Conservation (phyloP, 1,139 yeast species). For the Taphrina betulina region DNA sequence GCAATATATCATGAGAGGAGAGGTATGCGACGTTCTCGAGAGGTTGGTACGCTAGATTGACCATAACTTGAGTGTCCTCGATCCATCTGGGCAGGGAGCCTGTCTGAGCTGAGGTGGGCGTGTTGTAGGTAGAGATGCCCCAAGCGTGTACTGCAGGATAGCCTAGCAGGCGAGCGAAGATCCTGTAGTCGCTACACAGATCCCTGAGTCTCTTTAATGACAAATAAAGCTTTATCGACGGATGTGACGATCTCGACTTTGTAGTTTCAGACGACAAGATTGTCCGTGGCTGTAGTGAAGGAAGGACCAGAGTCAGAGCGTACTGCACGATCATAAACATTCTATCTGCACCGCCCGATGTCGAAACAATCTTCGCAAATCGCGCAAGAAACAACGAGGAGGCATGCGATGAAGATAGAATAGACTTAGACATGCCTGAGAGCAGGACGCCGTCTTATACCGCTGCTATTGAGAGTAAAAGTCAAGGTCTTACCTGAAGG, state of each 20-base stretch:
- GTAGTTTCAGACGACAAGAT: background rate
- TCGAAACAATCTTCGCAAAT: slow-evolving; percentile 17
- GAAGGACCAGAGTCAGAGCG: slow-evolving; percentile 24
- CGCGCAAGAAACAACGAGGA: slow-evolving; percentile 14
- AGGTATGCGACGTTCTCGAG: slow-evolving; percentile 49
- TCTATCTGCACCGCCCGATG: slow-evolving; percentile 22
- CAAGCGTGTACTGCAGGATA: slow-evolving; percentile 27
- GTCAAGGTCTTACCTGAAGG: background rate
- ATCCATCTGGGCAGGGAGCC: slow-evolving; percentile 41
- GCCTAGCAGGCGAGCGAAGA: slow-evolving; percentile 24
- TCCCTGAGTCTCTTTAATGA: slow-evolving; percentile 17
- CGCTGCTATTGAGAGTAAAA: too few relatives aligned
- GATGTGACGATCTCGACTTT: background rate
- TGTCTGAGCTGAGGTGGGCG: slow-evolving; percentile 32
- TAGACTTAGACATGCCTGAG: slow-evolving; percentile 5
- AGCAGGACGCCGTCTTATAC: too few relatives aligned
- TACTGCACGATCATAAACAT: slow-evolving; percentile 30
- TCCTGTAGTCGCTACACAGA: slow-evolving; percentile 25
- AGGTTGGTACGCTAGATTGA: slow-evolving; percentile 47
- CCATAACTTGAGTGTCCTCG: slow-evolving; percentile 45
- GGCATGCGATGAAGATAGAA: slow-evolving; percentile 4
- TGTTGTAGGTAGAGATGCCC: slow-evolving; percentile 25
- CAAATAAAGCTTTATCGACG: slow-evolving; percentile 12
- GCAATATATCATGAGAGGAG: slow-evolving; percentile 46
- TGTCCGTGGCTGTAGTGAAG: slow-evolving; percentile 14